phyloP scores from a whole-genome alignment of 139 green algal genomes.

The Astrephomene gubernaculifera region DNA sequence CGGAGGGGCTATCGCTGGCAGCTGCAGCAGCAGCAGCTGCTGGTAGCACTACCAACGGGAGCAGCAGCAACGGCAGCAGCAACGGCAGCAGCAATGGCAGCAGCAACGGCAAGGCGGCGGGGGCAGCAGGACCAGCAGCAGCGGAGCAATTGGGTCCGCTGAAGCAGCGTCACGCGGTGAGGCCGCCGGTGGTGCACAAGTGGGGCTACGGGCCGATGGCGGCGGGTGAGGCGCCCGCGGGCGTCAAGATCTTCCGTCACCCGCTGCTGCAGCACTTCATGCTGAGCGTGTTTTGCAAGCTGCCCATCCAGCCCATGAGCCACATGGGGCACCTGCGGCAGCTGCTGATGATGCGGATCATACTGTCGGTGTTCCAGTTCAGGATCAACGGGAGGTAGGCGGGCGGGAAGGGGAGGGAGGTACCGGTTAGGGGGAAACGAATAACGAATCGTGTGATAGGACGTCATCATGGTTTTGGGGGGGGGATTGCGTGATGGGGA shows the following conservation, averaged over 20 bases:
- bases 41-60: too few species aligned
- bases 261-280: slow-evolving; percentile 95
- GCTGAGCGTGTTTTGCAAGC: slow-evolving; percentile 97
- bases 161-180: slow-evolving; percentile 76
- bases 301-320: slow-evolving; percentile 85
- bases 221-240: slow-evolving; percentile 48
- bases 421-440: too few species aligned
- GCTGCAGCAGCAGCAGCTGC: slow-evolving; percentile 14
- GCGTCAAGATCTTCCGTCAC: slow-evolving; percentile 92
- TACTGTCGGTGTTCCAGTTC: slow-evolving; percentile 95
- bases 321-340: slow-evolving; percentile 80
- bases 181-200: slow-evolving; percentile 93
- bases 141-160: slow-evolving; percentile 27
- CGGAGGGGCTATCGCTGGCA: too few species aligned
- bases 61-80: neutral
- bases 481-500: too few species aligned
- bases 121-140: slow-evolving; percentile 22
- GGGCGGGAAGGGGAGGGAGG: too few species aligned
- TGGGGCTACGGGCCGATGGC: slow-evolving; percentile 60
- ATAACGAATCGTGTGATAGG: too few species aligned
- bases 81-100: neutral
- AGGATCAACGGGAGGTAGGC: slow-evolving; percentile 84
- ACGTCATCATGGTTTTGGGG: too few species aligned
- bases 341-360: slow-evolving; percentile 88
- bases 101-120: slow-evolving; percentile 47